These are phyloP conservation scores for Comarum palustre DNA, from an alignment of 306 rosid species.

Conservation along the genomic window DNA sequence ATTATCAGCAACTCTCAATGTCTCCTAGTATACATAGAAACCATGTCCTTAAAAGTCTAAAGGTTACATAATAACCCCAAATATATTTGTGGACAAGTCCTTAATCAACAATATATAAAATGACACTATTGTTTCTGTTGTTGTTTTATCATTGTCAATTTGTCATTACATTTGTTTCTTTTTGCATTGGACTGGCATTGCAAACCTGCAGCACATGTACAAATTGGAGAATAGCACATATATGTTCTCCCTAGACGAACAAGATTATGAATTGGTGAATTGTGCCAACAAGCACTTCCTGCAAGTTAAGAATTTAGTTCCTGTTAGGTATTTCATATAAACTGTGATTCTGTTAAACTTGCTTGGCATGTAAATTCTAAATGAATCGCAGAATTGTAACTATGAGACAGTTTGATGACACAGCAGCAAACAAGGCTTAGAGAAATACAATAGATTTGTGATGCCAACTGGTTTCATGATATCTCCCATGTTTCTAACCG, in stretches of 20 bases:
- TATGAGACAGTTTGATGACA: background rate
- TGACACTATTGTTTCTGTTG: background rate
- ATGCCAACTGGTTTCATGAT: background rate
- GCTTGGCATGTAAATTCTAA: background rate
- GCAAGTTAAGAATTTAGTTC: background rate
- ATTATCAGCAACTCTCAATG: background rate
- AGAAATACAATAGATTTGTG: background rate
- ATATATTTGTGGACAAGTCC: background rate
- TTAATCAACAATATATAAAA: background rate
- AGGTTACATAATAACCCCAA: background rate
- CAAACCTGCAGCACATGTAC: background rate
- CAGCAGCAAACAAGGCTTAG: background rate
- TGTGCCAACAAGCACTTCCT: background rate
- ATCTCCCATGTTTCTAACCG: background rate
- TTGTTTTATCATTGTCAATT: background rate
- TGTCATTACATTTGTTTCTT: background rate
- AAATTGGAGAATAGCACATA: background rate
- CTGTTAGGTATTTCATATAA: background rate
- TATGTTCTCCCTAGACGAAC: background rate
- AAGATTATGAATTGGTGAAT: background rate
- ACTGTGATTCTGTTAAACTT: background rate
- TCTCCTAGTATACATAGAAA: background rate
- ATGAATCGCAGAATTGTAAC: background rate
- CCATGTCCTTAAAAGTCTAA: background rate
- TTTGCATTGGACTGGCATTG: background rate